Percentiles rank a stretch among this genome's conserved stretches.
Conservation (phyloP, 768 basidiomycete species). For the Tephrocybe sp. region DNA sequence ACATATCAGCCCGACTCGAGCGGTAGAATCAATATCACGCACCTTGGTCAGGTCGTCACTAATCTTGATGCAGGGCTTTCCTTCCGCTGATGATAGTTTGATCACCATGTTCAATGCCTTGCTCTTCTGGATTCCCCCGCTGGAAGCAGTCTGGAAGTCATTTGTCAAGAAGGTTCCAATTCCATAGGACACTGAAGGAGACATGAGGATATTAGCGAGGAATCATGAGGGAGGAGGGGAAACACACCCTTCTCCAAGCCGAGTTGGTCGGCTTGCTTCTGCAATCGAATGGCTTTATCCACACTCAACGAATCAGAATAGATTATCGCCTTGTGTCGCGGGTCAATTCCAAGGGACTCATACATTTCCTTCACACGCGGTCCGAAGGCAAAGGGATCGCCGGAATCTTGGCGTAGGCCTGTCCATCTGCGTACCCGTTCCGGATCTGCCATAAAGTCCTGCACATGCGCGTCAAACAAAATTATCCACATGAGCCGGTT, state of each 20-base stretch:
- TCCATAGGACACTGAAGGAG: slow-evolving; percentile 74
- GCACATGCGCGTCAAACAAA: not conserved
- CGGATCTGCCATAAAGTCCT: slow-evolving; percentile 62
- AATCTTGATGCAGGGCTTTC: slow-evolving; percentile 84
- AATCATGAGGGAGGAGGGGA: not conserved
- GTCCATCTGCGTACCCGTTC: slow-evolving; percentile 72
- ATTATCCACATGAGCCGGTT: slow-evolving; percentile 3
- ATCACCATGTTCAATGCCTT: slow-evolving; percentile 94
- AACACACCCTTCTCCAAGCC: slow-evolving; percentile 62
- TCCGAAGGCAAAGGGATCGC: slow-evolving; percentile 84
- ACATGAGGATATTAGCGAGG: not conserved
- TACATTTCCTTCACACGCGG: slow-evolving; percentile 73
- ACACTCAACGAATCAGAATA: slow-evolving; percentile 84
- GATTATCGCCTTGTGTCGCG: slow-evolving; percentile 65
- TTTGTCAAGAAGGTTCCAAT: slow-evolving; percentile 94
- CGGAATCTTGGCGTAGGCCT: slow-evolving; percentile 91
- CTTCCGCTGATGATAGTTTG: slow-evolving; percentile 78
- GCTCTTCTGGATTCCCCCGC: slow-evolving; percentile 54
- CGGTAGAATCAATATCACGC: slow-evolving; percentile 10
- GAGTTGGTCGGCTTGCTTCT: slow-evolving; percentile 70
- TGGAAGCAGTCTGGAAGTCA: slow-evolving; percentile 63
- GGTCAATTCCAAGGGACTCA: slow-evolving; percentile 66
- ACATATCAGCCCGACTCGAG: not conserved
- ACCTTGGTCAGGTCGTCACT: slow-evolving; percentile 90
- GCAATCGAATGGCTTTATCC: slow-evolving; percentile 67